Evolutionary conservation across 1,284 basidiomycete species (phyloP), one percentile per base, ranked within the genome.

Genomic region (Ganoderma leucocontextum): DNA sequence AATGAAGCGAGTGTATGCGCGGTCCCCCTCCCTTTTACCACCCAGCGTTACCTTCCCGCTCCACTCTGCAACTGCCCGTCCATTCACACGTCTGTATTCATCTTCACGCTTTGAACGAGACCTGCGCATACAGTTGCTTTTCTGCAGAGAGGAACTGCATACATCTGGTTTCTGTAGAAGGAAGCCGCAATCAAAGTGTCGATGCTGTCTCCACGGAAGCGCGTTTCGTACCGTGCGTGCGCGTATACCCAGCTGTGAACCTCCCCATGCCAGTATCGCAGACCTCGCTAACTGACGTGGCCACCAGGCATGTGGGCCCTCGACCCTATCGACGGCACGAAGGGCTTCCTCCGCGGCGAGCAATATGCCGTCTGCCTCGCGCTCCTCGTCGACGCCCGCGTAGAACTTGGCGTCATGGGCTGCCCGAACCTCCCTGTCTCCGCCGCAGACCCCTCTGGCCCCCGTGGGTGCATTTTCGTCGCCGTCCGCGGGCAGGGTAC

Each of bases 341-440:
- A 97, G 79, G 96, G 97, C 2, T 99, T 99, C 85, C 86, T 99
- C 55, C 91, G 97, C 33, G 96, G 96, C 13, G 97, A 95, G 66
- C 98, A 99, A 80, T 99, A 97, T 77, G 97, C 97, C 6, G 95
- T 99, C 36, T 99, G 97, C 81, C 85, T 99, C 36, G 94, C 96
- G 0, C 86, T 99, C 69, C 89, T 99, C 75, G 87, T 96, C 65
- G 91, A 99, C 74, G 89, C 94, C 0, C 79, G 91, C 67, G 95
- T 97, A 49, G 86, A 95, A 76, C 85, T 98, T 15, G 97, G 96
- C 22, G 91, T 98, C 25, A 95, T 99, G 77, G 97, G 97, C 5
- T 99, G 97, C 80, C 97, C 97, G 0, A 99, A 99, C 81, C 85
- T 99, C 33, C 92, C 90, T n/a, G 79, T 87, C 29, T 84, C 89